Evolutionary conservation across 169 alveolate genomes (phyloP).

Genomic region (Perkinsus marinus): DNA sequence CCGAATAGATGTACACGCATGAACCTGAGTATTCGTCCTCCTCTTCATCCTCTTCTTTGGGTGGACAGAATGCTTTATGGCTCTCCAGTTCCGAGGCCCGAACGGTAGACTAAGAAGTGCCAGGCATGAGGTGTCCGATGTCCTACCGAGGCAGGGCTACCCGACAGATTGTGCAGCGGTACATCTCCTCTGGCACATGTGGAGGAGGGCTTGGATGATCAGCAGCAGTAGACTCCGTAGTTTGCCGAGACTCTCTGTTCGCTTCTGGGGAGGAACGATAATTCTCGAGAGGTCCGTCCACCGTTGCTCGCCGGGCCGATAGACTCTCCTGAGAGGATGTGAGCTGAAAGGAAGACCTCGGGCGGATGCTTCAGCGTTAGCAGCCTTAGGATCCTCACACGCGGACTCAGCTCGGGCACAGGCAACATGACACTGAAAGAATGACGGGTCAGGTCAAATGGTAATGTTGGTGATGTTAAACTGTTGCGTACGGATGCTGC

Average conservation of each 20-base stretch:
- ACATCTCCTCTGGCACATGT: neutral
- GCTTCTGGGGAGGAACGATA: too few relatives aligned
- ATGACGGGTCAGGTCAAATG: neutral
- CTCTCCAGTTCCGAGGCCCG: neutral
- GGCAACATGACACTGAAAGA: neutral
- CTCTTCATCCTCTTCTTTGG: neutral
- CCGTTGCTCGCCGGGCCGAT: too few relatives aligned
- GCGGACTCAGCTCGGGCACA: neutral
- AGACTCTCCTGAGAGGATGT: too few relatives aligned
- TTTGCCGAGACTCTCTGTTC: too few relatives aligned
- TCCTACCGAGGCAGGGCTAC: neutral
- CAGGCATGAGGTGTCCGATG: neutral
- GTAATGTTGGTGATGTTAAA: neutral
- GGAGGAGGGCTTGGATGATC: neutral
- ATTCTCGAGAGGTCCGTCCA: too few relatives aligned
- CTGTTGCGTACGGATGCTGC: neutral
- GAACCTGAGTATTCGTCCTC: neutral
- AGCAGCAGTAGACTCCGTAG: neutral
- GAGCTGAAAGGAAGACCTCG: too few relatives aligned
- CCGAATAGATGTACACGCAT: neutral
- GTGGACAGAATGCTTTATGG: neutral
- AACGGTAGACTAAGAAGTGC: neutral
- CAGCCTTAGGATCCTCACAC: neutral
- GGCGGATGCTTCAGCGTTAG: too few relatives aligned
- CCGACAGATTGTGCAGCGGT: neutral